Base-by-base conservation (phyloP, 2,329 filamentous ascomycete genomes). In the Aspergillus pseudoviridinutans region DNA sequence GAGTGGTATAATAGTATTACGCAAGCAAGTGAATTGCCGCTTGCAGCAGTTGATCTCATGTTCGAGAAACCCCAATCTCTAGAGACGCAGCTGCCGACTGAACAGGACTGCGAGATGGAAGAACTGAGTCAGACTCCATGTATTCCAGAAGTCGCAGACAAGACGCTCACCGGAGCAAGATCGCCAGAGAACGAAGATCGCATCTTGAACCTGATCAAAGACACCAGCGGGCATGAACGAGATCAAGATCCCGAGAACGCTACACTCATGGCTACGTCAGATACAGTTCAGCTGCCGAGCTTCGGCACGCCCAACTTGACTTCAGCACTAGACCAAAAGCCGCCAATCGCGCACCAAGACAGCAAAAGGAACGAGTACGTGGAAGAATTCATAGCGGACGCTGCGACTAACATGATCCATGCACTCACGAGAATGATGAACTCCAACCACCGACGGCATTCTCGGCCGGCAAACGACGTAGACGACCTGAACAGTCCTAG, bases 1-100 rank as follows among this genome's bases (percentile, higher is more conserved):
- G 59, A 71, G 49, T 77, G 75, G 74, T 75, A 74, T 54, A 67
- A 73, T 25, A 64, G 54, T 28, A 61, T 53, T 46, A 58, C 66
- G 14, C 67, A 66, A 22, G 61, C 61, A 8, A 62, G 60, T 17
- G 66, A 66, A 38, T 50, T 60, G 27, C 35, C 55, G 20, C 54
- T 59, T 25, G 58, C 58, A 8, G 47, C 62, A 29, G 58, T 61
- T 9, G 67, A 66, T 20, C 55, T 49, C 22, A 52, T 59, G 44
- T 58, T 63, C 7, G 61, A 54, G 14, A 62, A 63, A 20, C 61
- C 61, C 24, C 53, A 59, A 2, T 25, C 53, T 17, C 49, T 58
- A 2, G 65, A 65, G 17, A 29, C 29, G 28, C 65, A 64, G 38
- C 58, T 51, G 14, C 17, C 32, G 6, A 29, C 59, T 24, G 63